Conservation (phyloP, 2,329 filamentous ascomycete species). For the Aspergillus melleus region DNA sequence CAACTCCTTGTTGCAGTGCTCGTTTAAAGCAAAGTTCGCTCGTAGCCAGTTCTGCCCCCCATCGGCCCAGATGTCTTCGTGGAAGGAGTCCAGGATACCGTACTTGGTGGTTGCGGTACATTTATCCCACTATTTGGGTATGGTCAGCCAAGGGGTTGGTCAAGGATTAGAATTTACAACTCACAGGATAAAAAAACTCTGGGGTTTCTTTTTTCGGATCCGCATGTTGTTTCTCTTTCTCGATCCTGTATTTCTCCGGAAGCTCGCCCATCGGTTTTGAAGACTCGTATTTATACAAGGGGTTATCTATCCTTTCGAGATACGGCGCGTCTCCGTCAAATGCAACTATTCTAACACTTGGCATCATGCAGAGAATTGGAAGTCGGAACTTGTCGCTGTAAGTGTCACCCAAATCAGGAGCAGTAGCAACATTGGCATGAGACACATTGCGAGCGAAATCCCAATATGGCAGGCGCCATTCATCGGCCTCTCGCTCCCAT, state of each 20-base stretch:
- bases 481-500: background rate
- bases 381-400: background rate
- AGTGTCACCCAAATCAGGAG: background rate
- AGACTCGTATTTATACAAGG: background rate
- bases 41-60: background rate
- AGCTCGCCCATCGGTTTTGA: background rate
- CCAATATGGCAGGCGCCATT: background rate
- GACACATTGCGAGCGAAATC: background rate
- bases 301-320: background rate
- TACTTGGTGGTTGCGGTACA: background rate
- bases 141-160: too few species aligned
- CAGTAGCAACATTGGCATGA: background rate
- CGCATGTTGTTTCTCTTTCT: background rate
- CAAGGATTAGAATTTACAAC: too few species aligned
- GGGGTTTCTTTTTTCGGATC: too few species aligned
- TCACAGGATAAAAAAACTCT: too few species aligned
- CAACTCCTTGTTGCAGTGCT: too few species aligned
- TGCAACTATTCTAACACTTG: background rate
- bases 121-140: background rate
- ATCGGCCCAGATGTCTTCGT: background rate
- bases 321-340: background rate
- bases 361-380: background rate
- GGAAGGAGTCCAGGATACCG: background rate
- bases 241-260: background rate
- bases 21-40: background rate